Base-by-base conservation (phyloP, 371 early-diverging fungal species). In the Mortierella polycephala region DNA sequence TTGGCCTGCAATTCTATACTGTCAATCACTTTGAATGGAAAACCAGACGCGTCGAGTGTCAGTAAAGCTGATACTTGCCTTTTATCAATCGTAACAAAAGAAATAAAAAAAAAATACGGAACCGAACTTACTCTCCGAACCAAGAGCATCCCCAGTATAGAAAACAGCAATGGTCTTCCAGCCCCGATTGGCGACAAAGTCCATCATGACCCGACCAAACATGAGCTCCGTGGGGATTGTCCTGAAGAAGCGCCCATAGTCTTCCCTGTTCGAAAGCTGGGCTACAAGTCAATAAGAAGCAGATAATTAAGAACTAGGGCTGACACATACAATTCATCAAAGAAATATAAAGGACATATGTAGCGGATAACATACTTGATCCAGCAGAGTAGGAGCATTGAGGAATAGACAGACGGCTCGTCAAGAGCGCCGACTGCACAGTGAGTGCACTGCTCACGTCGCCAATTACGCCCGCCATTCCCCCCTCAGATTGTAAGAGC, bases 361-460 rank as follows among this genome's bases (percentile, higher is more conserved):
- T 30, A 30, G 4, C 30, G 30, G 1, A 30, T 2, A 30, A 71
- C 81, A 60, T 85, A 86, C 87, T 87, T 44, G 87, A 85, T 20
- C 85, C 83, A 7, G 89, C 89, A 8, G 87, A 85, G 56, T 84
- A 89, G 0, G 89, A 89, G 30, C 89, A 89, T 57, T 89, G 89
- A n/a, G 87, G 87, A 30, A 87, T 89, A n/a, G 85, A 83, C 18
- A 87, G 79, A 12, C 87, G 84, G 49, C 87, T 87, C 18, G 89
- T 87, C 83, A 89, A 81, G 7, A 89, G 68, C 0, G 87, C 87
- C 1, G 87, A 87, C 20, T 87, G 77, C 1, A 87, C 81, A 5
- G 89, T 84, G 76, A 87, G 87, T 4, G 89, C 87, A 21, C 87
- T 86, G 23, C 86, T 84, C n/a, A 89, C 83, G 74, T 89, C 89